A percentile compares a stretch with the other conserved stretches of the same genome.
These are phyloP conservation scores for Petunia hybrid DNA, from an alignment of 305 asterid species.

Conservation along the genomic window DNA sequence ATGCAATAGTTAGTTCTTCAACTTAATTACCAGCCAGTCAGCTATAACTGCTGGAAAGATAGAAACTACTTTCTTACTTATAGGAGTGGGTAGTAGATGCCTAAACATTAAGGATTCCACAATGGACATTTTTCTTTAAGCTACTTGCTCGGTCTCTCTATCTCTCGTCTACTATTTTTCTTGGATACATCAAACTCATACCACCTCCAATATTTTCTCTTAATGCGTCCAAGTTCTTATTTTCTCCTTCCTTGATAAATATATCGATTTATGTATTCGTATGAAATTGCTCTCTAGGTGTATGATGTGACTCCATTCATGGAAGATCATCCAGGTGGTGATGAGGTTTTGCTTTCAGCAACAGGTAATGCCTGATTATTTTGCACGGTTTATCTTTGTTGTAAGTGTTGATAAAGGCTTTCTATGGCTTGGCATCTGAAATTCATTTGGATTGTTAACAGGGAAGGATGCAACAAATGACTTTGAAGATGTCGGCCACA, in stretches of 20 bases:
- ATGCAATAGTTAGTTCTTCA: neutral
- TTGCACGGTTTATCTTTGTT: constrained; percentile 4
- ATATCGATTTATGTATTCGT: constrained; percentile 1
- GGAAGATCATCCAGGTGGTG: constrained; percentile 80
- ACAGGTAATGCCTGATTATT: constrained; percentile 46
- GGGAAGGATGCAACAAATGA: constrained; percentile 62
- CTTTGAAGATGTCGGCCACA: constrained; percentile 57
- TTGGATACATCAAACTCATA: constrained; percentile 9
- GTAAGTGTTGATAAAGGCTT: neutral
- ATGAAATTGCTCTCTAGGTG: constrained; percentile 43
- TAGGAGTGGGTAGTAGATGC: neutral
- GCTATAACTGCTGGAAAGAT: neutral
- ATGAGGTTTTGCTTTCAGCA: constrained; percentile 68
- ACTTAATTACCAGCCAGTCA: neutral
- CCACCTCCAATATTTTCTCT: neutral
- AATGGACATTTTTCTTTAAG: neutral
- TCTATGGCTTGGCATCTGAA: neutral
- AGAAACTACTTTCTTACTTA: neutral
- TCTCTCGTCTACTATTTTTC: neutral
- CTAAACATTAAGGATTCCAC: neutral
- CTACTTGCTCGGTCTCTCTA: neutral
- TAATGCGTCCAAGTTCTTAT: neutral
- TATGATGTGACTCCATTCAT: constrained; percentile 71
- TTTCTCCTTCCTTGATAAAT: neutral
- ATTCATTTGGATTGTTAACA: constrained; percentile 27